Conservation (phyloP, 768 basidiomycete genomes). For the Rhizopogon roseolus region DNA sequence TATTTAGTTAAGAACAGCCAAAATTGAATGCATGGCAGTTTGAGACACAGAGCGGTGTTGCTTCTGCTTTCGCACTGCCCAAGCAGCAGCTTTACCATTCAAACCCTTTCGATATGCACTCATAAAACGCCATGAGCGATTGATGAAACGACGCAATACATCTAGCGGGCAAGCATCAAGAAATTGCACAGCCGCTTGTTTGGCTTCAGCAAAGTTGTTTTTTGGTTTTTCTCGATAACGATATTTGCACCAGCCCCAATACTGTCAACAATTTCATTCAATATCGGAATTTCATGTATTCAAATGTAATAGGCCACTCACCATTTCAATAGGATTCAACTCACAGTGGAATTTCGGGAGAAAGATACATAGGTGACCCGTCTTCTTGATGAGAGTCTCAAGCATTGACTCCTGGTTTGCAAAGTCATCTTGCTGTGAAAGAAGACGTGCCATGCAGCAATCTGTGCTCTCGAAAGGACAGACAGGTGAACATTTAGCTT, state of each 20-base stretch:
- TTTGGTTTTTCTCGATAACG: slow-evolving; percentile 8
- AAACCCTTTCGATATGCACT: slow-evolving; percentile 30
- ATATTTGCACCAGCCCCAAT: slow-evolving; percentile 18
- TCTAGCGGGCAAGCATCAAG: slow-evolving; percentile 31
- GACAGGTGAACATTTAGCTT: slow-evolving; percentile 32
- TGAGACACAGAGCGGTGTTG: slow-evolving; percentile 25
- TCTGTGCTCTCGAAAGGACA: slow-evolving; percentile 28
- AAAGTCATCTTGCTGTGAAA: slow-evolving; percentile 38
- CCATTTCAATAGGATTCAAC: slow-evolving; percentile 44
- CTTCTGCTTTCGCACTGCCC: slow-evolving; percentile 35
- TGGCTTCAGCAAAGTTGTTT: slow-evolving; percentile 26
- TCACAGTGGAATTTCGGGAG: slow-evolving; percentile 43
- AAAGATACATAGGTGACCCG: slow-evolving; percentile 35
- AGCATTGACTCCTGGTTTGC: slow-evolving; percentile 29
- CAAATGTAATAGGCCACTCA: slow-evolving; percentile 10
- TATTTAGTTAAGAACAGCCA: slow-evolving; percentile 24
- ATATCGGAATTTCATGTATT: not conserved
- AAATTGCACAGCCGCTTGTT: slow-evolving; percentile 17
- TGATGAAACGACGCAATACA: slow-evolving; percentile 33
- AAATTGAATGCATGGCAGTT: slow-evolving; percentile 27
- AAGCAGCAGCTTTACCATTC: slow-evolving; percentile 31
- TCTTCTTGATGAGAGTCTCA: slow-evolving; percentile 23
- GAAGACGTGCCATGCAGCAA: slow-evolving; percentile 33
- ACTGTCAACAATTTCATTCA: slow-evolving; percentile 3
- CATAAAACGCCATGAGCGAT: slow-evolving; percentile 31